Base-by-base conservation (phyloP, 352 stramenopile species). In the Globisporangium iwayamae region DNA sequence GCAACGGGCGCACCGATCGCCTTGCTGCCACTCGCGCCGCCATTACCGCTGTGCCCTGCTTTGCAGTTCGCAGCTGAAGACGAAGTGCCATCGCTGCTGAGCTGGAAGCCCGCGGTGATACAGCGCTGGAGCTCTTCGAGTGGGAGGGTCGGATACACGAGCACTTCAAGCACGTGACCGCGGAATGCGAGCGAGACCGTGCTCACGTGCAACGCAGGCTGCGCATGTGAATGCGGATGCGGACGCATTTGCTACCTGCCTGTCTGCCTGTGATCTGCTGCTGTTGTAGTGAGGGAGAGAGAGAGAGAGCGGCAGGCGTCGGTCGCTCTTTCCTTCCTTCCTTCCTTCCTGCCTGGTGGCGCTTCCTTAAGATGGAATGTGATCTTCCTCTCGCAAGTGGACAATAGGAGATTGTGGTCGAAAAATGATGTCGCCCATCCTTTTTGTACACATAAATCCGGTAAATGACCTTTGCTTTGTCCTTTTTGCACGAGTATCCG, bases 81-180 rank as follows among this genome's bases (percentile, higher is more conserved):
- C 36, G 9, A 41, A 9, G 36, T 16, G 1, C 36, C 36, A 41
- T 41, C 36, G 9, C 48, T 32, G 28, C 32, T 38, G 8, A 72
- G 69, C 25, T 39, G 64, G 63, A 90, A 90, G 30, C 71, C 74
- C 30, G 79, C 78, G 10, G 57, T 43, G 34, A 90, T 52, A 61
- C 81, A 90, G 22, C 65, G 67, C 46, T 79, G 69, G 22, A 90
- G 71, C 71, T 90, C 81, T n/a, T 63, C 50, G 9, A 89, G 51
- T 25, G 72, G 32, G 16, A 85, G 52, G 13, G 54, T 65, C 2
- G 72, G 57, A 48, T 71, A 73, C 63, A 90, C 60, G 58, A 87
- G 67, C 48, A 87, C 36, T 45, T 87, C 66, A 20, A 68, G 65
- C 58, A 59, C 53, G 36, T 70, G 66, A 30, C 67, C 65, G 54